phyloP scores from a whole-genome alignment of 108 stramenopile genomes.

The Skeletonema costatum region DNA sequence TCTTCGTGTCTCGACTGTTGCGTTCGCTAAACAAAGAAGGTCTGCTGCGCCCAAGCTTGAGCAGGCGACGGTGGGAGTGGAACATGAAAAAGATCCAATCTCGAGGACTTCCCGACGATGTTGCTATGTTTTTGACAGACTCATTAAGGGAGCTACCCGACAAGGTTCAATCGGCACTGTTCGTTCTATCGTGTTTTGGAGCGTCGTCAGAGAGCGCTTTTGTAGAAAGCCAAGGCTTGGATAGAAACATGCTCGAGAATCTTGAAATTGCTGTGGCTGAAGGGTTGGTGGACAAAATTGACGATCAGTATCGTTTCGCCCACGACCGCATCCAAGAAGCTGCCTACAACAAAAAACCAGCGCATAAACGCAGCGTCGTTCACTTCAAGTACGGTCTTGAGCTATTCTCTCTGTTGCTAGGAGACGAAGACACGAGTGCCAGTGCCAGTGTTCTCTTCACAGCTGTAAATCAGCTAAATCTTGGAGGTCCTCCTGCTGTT shows the following conservation, averaged over 20 bases:
- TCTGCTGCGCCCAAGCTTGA: constrained; percentile 1
- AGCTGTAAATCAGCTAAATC: not conserved
- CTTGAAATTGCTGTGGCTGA: not conserved
- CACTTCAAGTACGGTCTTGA: not conserved
- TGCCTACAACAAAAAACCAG: constrained; percentile 2
- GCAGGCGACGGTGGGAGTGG: constrained; percentile 19
- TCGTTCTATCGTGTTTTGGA: constrained; percentile 2
- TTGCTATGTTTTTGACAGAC: not conserved
- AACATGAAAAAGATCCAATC: constrained; percentile 11
- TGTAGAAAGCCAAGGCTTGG: too few relatives aligned
- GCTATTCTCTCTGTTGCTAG: not conserved
- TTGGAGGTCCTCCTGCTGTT: too few relatives aligned
- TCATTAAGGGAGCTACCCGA: not conserved
- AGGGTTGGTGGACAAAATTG: constrained; percentile 1
- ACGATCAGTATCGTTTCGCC: not conserved
- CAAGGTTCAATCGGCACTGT: not conserved
- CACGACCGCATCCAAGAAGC: constrained; percentile 14
- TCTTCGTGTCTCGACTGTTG: constrained; percentile 6
- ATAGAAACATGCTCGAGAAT: too few relatives aligned
- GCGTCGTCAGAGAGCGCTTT: too few relatives aligned
- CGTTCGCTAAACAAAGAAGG: constrained; percentile 8
- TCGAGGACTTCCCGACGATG: constrained; percentile 8
- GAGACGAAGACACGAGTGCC: not conserved
- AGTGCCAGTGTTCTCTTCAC: constrained; percentile 15
- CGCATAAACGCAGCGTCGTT: not conserved